A percentile compares a stretch with the other conserved stretches of the same genome.
Evolutionary conservation across 345 rosid genomes (phyloP).

Genomic region (Lumnitzera littorea): DNA sequence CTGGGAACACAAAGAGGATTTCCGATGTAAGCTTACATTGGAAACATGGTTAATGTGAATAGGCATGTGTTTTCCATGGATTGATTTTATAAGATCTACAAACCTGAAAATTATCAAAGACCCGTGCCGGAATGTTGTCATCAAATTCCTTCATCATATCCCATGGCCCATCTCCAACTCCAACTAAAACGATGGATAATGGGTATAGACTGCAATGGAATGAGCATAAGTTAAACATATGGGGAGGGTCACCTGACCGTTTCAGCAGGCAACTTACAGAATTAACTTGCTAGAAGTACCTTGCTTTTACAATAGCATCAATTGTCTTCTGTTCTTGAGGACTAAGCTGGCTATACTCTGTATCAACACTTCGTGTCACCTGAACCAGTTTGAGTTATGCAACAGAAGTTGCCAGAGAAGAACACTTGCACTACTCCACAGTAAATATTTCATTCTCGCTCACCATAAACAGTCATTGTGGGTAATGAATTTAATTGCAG

Average conservation of each 20-base stretch:
- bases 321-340: constrained; percentile 39
- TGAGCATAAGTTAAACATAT: neutral
- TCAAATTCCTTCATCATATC: constrained; percentile 52
- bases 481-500: too few relatives aligned
- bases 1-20: constrained; percentile 10
- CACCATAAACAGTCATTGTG: too few relatives aligned
- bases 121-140: constrained; percentile 44
- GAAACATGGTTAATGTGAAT: neutral
- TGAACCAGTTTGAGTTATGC: neutral
- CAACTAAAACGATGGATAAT: constrained; percentile 38
- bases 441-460: too few relatives aligned
- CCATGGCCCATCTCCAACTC: constrained; percentile 52
- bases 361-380: constrained; percentile 47
- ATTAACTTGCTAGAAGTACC: constrained; percentile 10
- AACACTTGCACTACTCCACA: neutral
- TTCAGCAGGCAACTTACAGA: too few relatives aligned
- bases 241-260: neutral
- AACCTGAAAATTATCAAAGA: constrained; percentile 48
- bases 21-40: neutral
- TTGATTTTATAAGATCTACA: neutral
- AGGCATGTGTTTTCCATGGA: neutral
- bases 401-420: too few relatives aligned
- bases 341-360: constrained; percentile 28
- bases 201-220: constrained; percentile 29
- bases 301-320: constrained; percentile 42